These are phyloP conservation scores for Magnusiomyces tetraspermus DNA, from an alignment of 1,139 yeast genomes.

Conservation along the genomic window DNA sequence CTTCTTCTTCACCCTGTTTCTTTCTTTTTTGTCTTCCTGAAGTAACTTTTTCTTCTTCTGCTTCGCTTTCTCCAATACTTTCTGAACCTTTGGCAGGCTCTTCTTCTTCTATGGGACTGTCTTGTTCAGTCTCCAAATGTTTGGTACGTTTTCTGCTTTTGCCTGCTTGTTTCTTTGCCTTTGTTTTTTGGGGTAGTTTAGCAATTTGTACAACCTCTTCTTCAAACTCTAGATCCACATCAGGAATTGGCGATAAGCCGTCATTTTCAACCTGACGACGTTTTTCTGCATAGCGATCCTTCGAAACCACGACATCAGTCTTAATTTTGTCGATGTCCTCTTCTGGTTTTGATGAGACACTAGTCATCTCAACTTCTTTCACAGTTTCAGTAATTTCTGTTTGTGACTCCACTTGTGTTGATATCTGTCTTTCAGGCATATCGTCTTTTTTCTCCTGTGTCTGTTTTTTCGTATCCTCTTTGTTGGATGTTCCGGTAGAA, in stretches of 20 bases:
- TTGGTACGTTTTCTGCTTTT: neutral
- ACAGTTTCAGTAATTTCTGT: no score
- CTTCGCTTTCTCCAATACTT: neutral
- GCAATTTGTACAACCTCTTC: neutral
- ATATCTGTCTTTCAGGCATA: no score
- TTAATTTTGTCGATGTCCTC: neutral
- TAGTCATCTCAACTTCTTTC: neutral
- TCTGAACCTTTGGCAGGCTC: neutral
- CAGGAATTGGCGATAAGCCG: neutral
- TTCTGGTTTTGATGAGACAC: neutral
- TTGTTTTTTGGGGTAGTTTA: neutral
- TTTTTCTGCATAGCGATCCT: neutral
- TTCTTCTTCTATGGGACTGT: neutral
- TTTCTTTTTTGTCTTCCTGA: no score
- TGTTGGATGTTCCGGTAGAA: no score
- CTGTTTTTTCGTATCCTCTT: no score
- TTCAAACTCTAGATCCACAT: neutral
- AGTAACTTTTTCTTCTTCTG: neutral
- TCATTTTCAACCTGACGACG: neutral
- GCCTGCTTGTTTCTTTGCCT: neutral
- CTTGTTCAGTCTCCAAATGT: neutral
- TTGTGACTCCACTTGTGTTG: no score
- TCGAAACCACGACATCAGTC: neutral
- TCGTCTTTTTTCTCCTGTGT: no score
- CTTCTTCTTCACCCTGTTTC: neutral